These are phyloP conservation scores for Talaromyces pinophilus DNA, from an alignment of 2,329 filamentous ascomycete species.

Conservation along the genomic window DNA sequence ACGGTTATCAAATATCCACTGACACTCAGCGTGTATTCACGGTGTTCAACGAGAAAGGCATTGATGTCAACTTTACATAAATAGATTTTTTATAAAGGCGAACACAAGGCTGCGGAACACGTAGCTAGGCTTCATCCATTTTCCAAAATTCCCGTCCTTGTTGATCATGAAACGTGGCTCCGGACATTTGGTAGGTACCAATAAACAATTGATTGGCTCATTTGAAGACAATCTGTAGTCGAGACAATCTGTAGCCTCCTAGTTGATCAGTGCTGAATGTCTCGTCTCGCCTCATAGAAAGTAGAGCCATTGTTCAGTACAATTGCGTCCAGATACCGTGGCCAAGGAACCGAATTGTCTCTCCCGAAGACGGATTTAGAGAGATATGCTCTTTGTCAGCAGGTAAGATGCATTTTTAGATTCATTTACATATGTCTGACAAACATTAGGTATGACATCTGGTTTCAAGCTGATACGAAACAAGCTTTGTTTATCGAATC, in stretches of 20 bases:
- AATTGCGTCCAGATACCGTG: not conserved
- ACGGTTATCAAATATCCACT: not conserved
- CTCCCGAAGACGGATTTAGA: not conserved
- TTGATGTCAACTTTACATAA: not conserved
- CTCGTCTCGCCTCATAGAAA: not conserved
- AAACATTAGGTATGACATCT: not conserved
- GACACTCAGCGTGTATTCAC: conserved; percentile 1
- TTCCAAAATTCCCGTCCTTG: conserved; percentile 7
- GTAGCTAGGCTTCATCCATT: conserved; percentile 3
- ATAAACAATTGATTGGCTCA: not conserved
- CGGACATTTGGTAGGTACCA: not conserved
- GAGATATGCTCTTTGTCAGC: conserved; percentile 7
- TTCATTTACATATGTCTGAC: not conserved
- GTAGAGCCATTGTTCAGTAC: conserved; percentile 10
- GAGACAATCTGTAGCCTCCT: not conserved
- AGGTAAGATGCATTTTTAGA: not conserved
- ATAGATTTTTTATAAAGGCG: not conserved
- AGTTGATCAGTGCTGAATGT: not conserved
- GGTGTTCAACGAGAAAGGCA: not conserved
- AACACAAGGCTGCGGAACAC: not conserved
- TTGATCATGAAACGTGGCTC: not conserved
- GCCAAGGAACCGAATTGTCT: not conserved
- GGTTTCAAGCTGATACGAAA: not conserved
- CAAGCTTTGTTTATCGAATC: conserved; percentile 1
- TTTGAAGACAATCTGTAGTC: not conserved